Conservation (phyloP, 768 basidiomycete genomes). For the Suillus subluteus region DNA sequence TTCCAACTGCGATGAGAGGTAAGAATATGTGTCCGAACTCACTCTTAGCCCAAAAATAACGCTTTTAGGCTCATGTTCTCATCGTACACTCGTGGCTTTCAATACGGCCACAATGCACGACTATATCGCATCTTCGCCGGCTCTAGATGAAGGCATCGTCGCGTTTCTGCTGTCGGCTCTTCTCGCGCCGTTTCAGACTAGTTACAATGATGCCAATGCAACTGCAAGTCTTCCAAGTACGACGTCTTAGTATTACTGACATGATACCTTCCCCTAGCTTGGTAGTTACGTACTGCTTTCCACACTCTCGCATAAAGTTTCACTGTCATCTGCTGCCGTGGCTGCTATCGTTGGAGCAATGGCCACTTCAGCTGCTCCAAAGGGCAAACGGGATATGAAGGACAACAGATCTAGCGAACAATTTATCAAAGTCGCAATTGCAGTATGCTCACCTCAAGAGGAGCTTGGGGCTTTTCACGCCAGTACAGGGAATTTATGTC, state of each 20-base stretch:
- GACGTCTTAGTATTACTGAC: slow-evolving; percentile 1
- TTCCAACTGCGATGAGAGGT: slow-evolving; percentile 60
- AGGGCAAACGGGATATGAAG: slow-evolving; percentile 22
- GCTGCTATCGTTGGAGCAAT: slow-evolving; percentile 61
- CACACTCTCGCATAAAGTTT: slow-evolving; percentile 67
- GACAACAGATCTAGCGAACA: slow-evolving; percentile 54
- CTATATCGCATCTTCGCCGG: slow-evolving; percentile 64
- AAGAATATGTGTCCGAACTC: slow-evolving; percentile 17
- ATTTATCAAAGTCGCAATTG: slow-evolving; percentile 65
- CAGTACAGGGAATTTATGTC: slow-evolving; percentile 44
- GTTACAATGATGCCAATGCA: slow-evolving; percentile 49
- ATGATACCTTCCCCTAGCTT: slow-evolving; percentile 46
- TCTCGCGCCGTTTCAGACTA: slow-evolving; percentile 56
- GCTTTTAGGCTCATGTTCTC: slow-evolving; percentile 40
- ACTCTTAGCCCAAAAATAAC: neutral
- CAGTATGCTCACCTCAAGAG: slow-evolving; percentile 67
- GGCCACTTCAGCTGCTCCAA: slow-evolving; percentile 45
- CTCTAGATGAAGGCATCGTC: slow-evolving; percentile 65
- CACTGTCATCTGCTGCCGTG: slow-evolving; percentile 60
- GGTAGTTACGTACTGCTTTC: slow-evolving; percentile 76
- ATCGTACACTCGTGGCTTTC: slow-evolving; percentile 81
- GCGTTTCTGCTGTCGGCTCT: slow-evolving; percentile 69
- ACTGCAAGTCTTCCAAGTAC: slow-evolving; percentile 45
- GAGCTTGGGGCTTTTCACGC: slow-evolving; percentile 50
- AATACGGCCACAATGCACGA: slow-evolving; percentile 81